A percentile compares a stretch with the other conserved stretches of the same genome.
Conservation (phyloP, 768 basidiomycete species). For the Pleurotus cornucopiae region DNA sequence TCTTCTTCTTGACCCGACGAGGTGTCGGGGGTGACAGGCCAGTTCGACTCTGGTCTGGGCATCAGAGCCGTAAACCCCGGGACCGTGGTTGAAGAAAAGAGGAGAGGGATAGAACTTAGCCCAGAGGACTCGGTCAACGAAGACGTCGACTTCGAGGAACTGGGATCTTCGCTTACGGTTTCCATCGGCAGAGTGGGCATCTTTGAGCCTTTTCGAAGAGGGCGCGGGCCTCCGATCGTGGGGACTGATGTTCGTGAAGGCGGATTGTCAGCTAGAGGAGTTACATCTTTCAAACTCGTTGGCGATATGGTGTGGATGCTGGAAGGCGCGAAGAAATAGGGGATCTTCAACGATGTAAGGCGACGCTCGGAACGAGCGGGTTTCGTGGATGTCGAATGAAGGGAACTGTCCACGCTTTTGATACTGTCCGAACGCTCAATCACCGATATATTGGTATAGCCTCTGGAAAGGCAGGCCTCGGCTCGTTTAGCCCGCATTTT, state of each 20-base stretch:
- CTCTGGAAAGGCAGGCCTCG: not conserved
- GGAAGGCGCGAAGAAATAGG: not conserved
- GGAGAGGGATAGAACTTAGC: not conserved
- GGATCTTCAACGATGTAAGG: conserved; percentile 1
- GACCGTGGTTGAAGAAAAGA: not conserved
- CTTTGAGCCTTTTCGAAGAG: not conserved
- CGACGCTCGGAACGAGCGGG: not conserved
- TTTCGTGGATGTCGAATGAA: not conserved
- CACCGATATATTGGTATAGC: not conserved
- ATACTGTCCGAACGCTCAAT: conserved; percentile 8
- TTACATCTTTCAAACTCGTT: not conserved
- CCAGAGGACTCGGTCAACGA: conserved; percentile 1
- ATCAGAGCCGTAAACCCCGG: conserved; percentile 1
- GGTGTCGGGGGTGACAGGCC: not conserved
- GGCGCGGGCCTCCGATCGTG: conserved; percentile 2
- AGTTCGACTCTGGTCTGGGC: not conserved
- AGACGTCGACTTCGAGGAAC: not conserved
- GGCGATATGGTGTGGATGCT: conserved; percentile 1
- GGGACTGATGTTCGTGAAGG: not conserved
- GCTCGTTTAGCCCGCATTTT: conserved; percentile 6
- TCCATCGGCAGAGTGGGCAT: not conserved
- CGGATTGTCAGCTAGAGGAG: not conserved
- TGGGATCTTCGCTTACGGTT: conserved; percentile 1
- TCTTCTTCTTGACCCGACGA: not conserved
- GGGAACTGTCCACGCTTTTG: not conserved